Conservation (phyloP, 208 protist species). For the Vickermania spadyakhi region DNA sequence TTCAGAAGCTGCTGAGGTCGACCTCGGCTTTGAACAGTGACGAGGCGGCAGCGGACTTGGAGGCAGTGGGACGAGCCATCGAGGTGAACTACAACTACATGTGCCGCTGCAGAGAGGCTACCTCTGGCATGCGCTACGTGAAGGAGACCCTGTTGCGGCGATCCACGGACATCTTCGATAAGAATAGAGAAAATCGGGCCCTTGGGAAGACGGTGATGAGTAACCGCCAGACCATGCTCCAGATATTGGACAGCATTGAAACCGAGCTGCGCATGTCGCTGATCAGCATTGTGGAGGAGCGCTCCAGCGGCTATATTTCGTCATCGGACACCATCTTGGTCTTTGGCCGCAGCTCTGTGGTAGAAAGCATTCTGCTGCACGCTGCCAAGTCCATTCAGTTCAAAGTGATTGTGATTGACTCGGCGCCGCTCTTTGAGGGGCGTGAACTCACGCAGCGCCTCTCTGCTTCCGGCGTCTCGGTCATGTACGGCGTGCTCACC, state of each 20-base stretch:
- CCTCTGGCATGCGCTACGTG: constrained; percentile 60
- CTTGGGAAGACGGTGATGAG: background rate
- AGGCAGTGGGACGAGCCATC: constrained; percentile 48
- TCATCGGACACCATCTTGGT: constrained; percentile 63
- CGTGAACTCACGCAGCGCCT: constrained; percentile 62
- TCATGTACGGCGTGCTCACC: constrained; percentile 92
- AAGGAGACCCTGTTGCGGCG: constrained; percentile 55
- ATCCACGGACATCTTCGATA: constrained; percentile 20
- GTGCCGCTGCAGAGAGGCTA: constrained; percentile 40
- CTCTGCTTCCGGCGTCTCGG: constrained; percentile 66
- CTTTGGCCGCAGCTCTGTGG: constrained; percentile 68
- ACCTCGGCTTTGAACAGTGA: constrained; percentile 35
- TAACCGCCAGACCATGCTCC: constrained; percentile 32
- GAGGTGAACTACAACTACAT: constrained; percentile 67
- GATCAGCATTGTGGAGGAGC: constrained; percentile 66
- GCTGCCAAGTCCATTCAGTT: constrained; percentile 27
- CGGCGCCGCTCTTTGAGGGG: constrained; percentile 90
- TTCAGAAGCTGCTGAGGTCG: constrained; percentile 37
- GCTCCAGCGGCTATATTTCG: constrained; percentile 53
- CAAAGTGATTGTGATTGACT: constrained; percentile 92
- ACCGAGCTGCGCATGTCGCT: constrained; percentile 50
- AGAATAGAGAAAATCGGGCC: background rate
- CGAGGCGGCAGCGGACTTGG: constrained; percentile 29
- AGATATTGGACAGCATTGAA: constrained; percentile 38
- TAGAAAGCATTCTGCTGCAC: constrained; percentile 58